phyloP scores from a whole-genome alignment of 2,329 filamentous ascomycete genomes.

The Seiridium cupressi region DNA sequence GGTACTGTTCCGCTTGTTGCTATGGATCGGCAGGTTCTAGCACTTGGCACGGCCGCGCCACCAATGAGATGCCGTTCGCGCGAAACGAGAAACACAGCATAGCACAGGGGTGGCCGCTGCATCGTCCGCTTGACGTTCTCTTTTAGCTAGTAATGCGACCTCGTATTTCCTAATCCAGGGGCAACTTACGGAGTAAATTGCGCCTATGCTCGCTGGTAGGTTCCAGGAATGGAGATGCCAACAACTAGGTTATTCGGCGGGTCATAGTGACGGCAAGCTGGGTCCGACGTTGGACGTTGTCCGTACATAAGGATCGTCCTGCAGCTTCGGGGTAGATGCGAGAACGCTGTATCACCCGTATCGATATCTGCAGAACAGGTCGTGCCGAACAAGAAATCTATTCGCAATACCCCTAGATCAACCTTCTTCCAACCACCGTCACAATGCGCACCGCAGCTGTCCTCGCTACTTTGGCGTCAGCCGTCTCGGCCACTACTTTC shows the following conservation, averaged over 20 bases:
- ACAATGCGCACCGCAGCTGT: slow-evolving; percentile 25
- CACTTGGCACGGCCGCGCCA: slow-evolving; percentile 1
- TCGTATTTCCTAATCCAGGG: slow-evolving; percentile 8
- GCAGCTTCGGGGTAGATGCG: not conserved
- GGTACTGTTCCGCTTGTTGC: not conserved
- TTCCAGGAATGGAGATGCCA: slow-evolving; percentile 1
- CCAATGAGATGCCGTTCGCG: not conserved
- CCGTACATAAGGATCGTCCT: not conserved
- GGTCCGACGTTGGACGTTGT: not conserved
- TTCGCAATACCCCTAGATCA: too few species aligned
- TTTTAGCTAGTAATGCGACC: slow-evolving; percentile 2
- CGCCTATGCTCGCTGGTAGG: not conserved
- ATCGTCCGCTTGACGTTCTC: slow-evolving; percentile 1
- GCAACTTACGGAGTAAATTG: not conserved
- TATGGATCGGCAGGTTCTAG: slow-evolving; percentile 4
- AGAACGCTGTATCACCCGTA: too few species aligned
- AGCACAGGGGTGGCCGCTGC: not conserved
- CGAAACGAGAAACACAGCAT: not conserved
- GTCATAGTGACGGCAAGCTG: not conserved
- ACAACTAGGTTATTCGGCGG: slow-evolving; percentile 4
- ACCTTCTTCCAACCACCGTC: not conserved
- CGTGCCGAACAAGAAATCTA: not conserved
- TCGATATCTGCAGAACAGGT: not conserved
- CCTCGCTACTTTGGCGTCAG: slow-evolving; percentile 18
- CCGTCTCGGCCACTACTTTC: slow-evolving; percentile 17